These are phyloP conservation scores for Leccinum arenicola DNA, from an alignment of 768 basidiomycete species.

Conservation along the genomic window DNA sequence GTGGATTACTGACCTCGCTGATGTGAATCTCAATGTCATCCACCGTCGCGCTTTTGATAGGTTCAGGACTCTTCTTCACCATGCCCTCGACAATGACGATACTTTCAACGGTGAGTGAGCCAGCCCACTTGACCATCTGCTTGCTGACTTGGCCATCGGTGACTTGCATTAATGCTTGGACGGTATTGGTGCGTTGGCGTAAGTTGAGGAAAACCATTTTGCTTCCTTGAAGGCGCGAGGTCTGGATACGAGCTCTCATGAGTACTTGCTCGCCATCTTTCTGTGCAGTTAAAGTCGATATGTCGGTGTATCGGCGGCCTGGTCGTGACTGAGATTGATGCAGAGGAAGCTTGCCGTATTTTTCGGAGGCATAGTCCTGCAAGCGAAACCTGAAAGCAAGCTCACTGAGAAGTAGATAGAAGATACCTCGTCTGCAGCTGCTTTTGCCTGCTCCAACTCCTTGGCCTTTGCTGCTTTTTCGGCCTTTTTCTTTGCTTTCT, in stretches of 20 bases:
- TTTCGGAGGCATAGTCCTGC: constrained; percentile 74
- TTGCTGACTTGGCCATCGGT: constrained; percentile 80
- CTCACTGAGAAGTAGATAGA: constrained; percentile 33
- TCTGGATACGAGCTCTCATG: constrained; percentile 88
- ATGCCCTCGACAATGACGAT: constrained; percentile 88
- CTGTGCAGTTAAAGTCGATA: constrained; percentile 57
- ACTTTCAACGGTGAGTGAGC: constrained; percentile 74
- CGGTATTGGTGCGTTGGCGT: constrained; percentile 81
- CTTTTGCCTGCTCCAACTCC: constrained; percentile 70
- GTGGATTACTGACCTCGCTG: constrained; percentile 53
- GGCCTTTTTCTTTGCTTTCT: constrained; percentile 86
- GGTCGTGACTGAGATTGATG: constrained; percentile 87
- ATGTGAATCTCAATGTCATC: constrained; percentile 86
- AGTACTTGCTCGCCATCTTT: constrained; percentile 74
- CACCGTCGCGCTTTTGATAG: constrained; percentile 90
- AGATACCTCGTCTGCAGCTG: constrained; percentile 54
- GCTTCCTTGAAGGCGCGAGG: constrained; percentile 86
- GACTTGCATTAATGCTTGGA: constrained; percentile 81
- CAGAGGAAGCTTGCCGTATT: constrained; percentile 85
- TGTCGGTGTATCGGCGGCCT: constrained; percentile 56
- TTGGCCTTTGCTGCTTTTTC: constrained; percentile 81
- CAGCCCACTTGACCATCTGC: constrained; percentile 96
- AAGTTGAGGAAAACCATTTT: constrained; percentile 95
- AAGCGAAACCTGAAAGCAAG: constrained; percentile 5
- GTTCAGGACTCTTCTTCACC: constrained; percentile 74